phyloP scores from a whole-genome alignment of 805 yeast genomes.

The Kregervanrija fluxuum region DNA sequence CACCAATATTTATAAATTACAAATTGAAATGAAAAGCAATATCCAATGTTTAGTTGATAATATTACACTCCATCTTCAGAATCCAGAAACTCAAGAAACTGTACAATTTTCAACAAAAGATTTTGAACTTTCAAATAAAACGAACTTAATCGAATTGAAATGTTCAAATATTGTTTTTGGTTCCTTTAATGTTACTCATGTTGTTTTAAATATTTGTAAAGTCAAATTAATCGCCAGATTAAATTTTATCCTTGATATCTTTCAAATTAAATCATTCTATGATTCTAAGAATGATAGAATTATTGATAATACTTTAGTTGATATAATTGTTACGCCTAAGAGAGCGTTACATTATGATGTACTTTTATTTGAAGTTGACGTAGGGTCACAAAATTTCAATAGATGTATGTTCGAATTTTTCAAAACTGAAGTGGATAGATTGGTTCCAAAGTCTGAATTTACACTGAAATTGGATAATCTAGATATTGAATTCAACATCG shows the following conservation, averaged over 20 bases:
- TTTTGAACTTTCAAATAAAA: conserved; percentile 2
- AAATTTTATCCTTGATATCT: conserved; percentile 8
- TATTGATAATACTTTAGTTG: conserved; percentile 15
- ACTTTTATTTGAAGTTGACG: conserved; percentile 13
- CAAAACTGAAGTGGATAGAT: conserved; percentile 24
- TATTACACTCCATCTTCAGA: conserved; percentile 9
- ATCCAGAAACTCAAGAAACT: conserved; percentile 6
- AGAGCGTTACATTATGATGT: conserved; percentile 24
- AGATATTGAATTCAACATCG: conserved; percentile 10
- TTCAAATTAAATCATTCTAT: conserved; percentile 14
- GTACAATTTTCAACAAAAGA: conserved; percentile 13
- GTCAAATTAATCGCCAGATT: conserved; percentile 14
- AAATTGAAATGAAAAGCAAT: conserved; percentile 27
- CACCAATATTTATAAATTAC: conserved; percentile 33
- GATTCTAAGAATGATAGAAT: conserved; percentile 2
- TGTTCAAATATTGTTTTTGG: conserved; percentile 19
- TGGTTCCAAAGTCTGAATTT: conserved; percentile 16
- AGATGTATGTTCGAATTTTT: conserved; percentile 14
- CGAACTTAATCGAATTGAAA: conserved; percentile 9
- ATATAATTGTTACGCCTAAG: conserved; percentile 15
- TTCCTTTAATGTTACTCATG: conserved; percentile 12
- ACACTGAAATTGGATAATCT: conserved; percentile 3
- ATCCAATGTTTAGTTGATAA: conserved; percentile 12
- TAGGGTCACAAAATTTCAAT: conserved; percentile 15
- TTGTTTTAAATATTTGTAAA: conserved; percentile 18